A percentile compares a stretch with the other conserved stretches of the same genome.
phyloP scores from a whole-genome alignment of 1,284 basidiomycete species.

The Naganishia liquefaciens region DNA sequence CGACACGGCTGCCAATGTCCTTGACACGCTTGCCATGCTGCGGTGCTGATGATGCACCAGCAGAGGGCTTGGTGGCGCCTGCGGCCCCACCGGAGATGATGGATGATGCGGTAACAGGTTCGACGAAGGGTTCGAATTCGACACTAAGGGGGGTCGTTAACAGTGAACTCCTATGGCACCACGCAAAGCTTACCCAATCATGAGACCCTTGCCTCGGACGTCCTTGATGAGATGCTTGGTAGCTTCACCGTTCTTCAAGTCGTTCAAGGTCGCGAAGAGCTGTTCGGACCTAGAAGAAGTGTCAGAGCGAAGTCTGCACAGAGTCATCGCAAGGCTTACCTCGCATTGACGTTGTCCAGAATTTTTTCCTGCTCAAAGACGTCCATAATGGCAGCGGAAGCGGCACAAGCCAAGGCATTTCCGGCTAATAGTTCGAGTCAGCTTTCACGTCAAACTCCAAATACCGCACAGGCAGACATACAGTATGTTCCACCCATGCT shows the following conservation, averaged over 20 bases:
- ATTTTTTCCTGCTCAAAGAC: constrained; percentile 75
- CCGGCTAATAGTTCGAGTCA: constrained; percentile 58
- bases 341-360: constrained; percentile 71
- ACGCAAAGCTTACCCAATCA: constrained; percentile 42
- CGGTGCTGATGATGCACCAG: constrained; percentile 28
- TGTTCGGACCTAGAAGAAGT: constrained; percentile 64
- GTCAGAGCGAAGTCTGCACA: background rate
- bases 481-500: constrained; percentile 60
- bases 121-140: constrained; percentile 34
- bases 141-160: constrained; percentile 16
- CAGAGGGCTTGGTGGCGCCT: constrained; percentile 31
- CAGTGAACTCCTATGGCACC: no score
- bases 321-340: constrained; percentile 56
- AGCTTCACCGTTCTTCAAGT: constrained; percentile 49
- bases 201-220: constrained; percentile 55
- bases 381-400: constrained; percentile 76
- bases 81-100: constrained; percentile 33
- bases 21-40: constrained; percentile 42
- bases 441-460: background rate
- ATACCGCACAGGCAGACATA: background rate
- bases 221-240: constrained; percentile 56
- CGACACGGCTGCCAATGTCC: constrained; percentile 71
- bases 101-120: constrained; percentile 42
- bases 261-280: constrained; percentile 65
- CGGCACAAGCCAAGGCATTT: constrained; percentile 84